These are phyloP conservation scores for Phlebiopsis gigantea DNA, from an alignment of 768 basidiomycete species.

Conservation along the genomic window DNA sequence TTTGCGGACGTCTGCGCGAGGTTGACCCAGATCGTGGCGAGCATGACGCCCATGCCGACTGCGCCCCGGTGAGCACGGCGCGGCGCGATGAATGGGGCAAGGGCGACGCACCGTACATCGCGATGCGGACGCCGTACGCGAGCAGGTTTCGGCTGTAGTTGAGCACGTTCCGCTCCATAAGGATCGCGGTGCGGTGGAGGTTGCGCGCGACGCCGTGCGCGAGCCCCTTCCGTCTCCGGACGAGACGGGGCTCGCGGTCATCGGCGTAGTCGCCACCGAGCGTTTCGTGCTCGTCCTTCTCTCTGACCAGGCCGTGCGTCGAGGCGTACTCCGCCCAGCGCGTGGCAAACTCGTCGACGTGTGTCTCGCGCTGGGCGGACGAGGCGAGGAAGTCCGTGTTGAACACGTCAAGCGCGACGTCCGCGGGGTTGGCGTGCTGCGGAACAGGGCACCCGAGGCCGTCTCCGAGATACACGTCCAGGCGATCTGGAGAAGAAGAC, in stretches of 20 bases:
- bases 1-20: constrained; percentile 22
- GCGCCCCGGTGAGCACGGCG: constrained; percentile 31
- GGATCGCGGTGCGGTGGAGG: constrained; percentile 39
- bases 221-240: neutral
- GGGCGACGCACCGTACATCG: constrained; percentile 42
- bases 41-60: constrained; percentile 26
- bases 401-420: constrained; percentile 56
- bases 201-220: constrained; percentile 17
- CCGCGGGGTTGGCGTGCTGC: constrained; percentile 44
- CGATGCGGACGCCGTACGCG: constrained; percentile 51
- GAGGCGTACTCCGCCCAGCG: constrained; percentile 9
- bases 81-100: neutral
- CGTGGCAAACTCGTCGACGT: constrained; percentile 8
- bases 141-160: constrained; percentile 53
- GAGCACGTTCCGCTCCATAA: constrained; percentile 39
- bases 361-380: neutral
- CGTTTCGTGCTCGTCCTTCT: constrained; percentile 2
- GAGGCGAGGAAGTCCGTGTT: constrained; percentile 38
- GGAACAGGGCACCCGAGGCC: constrained; percentile 25
- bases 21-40: constrained; percentile 47
- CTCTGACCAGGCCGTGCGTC: neutral
- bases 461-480: constrained; percentile 25
- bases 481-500: constrained; percentile 9
- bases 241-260: neutral
- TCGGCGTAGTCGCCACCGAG: neutral